These are phyloP conservation scores for Porcisia deanei DNA, from an alignment of 208 protist genomes.

Conservation along the genomic window DNA sequence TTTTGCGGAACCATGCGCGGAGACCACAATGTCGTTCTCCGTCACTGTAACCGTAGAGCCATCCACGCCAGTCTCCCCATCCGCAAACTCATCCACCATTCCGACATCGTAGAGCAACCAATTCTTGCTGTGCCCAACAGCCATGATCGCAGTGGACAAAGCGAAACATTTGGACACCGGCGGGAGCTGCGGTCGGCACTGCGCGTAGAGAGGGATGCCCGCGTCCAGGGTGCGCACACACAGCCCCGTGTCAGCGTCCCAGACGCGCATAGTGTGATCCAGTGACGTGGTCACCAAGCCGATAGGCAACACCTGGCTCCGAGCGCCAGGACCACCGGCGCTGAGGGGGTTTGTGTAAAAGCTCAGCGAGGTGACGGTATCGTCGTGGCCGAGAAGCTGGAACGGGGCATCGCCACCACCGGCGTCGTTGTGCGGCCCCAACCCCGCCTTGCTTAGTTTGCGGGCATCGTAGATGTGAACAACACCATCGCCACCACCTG, in stretches of 20 bases:
- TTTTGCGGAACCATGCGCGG: slow-evolving; percentile 4
- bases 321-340: neutral
- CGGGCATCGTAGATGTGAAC: slow-evolving; percentile 85
- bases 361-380: slow-evolving; percentile 79
- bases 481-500: slow-evolving; percentile 65
- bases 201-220: slow-evolving; percentile 53
- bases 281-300: slow-evolving; percentile 77
- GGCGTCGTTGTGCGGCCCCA: slow-evolving; percentile 20
- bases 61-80: slow-evolving; percentile 26
- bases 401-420: slow-evolving; percentile 33
- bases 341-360: slow-evolving; percentile 49
- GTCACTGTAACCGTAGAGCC: slow-evolving; percentile 13
- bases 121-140: slow-evolving; percentile 48
- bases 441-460: slow-evolving; percentile 30
- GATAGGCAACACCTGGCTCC: slow-evolving; percentile 39
- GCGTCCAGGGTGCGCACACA: slow-evolving; percentile 53
- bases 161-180: neutral
- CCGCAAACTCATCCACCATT: slow-evolving; percentile 20
- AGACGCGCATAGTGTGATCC: slow-evolving; percentile 72
- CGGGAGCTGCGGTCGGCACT: slow-evolving; percentile 43
- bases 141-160: slow-evolving; percentile 21
- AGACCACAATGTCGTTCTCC: slow-evolving; percentile 36
- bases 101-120: slow-evolving; percentile 70
- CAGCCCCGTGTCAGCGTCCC: slow-evolving; percentile 71
- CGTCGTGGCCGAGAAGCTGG: slow-evolving; percentile 70